Evolutionary conservation across 2,329 filamentous ascomycete genomes (phyloP).

Genomic region (Penicillium sp.): DNA sequence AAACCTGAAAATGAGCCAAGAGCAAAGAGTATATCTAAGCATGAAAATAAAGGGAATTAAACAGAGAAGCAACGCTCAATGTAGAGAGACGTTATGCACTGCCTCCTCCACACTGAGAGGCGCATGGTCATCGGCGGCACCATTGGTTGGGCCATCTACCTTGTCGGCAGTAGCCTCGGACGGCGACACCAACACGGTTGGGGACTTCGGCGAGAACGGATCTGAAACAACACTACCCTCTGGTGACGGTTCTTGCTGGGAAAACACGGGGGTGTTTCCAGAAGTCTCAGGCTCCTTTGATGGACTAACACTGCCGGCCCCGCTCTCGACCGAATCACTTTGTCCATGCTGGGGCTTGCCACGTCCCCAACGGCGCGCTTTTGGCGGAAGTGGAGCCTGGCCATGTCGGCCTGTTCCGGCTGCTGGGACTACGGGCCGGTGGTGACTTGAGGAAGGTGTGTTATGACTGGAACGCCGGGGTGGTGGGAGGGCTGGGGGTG

Average conservation of each 20-base stretch:
- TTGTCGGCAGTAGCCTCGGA: neutral
- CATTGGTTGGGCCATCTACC: neutral
- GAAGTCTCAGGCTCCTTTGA: constrained; percentile 15
- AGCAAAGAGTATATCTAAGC: neutral
- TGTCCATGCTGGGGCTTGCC: constrained; percentile 26
- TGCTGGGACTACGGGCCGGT: constrained; percentile 20
- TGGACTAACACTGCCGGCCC: constrained; percentile 15
- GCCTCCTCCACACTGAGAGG: constrained; percentile 37
- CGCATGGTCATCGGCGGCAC: constrained; percentile 1
- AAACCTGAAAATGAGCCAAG: neutral
- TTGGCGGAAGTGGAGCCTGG: constrained; percentile 42
- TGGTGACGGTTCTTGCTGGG: neutral
- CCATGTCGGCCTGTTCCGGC: constrained; percentile 24
- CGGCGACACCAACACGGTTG: constrained; percentile 19
- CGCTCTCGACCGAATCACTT: constrained; percentile 27
- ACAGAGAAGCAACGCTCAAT: constrained; percentile 10
- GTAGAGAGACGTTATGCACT: constrained; percentile 34
- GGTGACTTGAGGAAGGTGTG: constrained; percentile 28
- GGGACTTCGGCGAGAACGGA: constrained; percentile 25
- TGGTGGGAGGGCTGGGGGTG: constrained; percentile 44
- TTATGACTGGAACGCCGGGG: constrained; percentile 40
- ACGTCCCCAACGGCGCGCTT: constrained; percentile 43
- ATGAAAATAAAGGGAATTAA: neutral
- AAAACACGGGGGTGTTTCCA: constrained; percentile 6
- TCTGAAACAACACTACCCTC: constrained; percentile 11